Evolutionary conservation across 1,284 basidiomycete genomes (phyloP), one percentile per base, ranked within the genome.

Genomic region (Irpex lacteus): DNA sequence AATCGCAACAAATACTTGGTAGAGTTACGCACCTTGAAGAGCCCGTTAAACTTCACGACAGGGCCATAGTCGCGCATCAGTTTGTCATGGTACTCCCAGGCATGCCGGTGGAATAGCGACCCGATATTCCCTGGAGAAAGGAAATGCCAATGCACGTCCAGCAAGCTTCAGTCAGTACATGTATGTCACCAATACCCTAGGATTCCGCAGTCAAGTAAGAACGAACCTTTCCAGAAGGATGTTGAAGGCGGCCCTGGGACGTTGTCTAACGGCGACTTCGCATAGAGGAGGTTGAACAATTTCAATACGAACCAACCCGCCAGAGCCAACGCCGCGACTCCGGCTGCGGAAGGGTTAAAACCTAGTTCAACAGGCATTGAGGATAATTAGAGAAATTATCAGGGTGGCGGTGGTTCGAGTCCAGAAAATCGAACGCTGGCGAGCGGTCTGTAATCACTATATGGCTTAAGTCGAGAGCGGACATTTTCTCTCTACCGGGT

Each of bases 21-120:
- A 36, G 5, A 7, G 18, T 9, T 26, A 21, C 54, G 13, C 54
- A 56, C 54, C 26, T 56, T 56, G 54, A 63, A 56, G 3, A 60
- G 19, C 15, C 53, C 62, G 15, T 40, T 26, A 5, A 60, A 19
- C 18, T 50, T 54, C 26, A 63, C 62, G 11, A 63, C 59, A 4
- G 34, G 26, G 8, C 36, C 58, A 34, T 63, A 63, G 13, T 56
- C 40, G 13, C 59, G 32, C 18, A 53, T 56, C 32, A 63, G 40
- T 50, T 60, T 38, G n/a, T 63, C 62, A 6, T 60, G 49, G 26
- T 55, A 60, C 2, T 34, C 36, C 62, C 62, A 63, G 3, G 58
- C 58, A 37, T 56, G 44, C 4, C 62, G 44, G 7, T 60, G 21
- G 26, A 34, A 32, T 18, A 63, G 36, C 1, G 37, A 38, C 3